Base-by-base conservation (phyloP, 805 yeast species). In the Pichia deserticola region DNA sequence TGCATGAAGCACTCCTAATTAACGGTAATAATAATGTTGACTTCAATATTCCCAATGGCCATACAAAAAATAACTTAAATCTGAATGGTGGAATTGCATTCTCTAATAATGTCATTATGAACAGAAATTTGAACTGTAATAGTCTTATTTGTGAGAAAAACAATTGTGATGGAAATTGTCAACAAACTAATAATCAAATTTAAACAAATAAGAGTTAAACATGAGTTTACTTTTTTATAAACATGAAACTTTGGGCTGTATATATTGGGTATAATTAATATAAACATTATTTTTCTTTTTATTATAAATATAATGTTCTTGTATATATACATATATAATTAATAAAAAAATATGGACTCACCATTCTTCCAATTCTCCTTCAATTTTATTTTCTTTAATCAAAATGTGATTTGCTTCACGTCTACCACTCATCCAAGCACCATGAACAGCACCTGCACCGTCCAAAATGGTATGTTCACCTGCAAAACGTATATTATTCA, bases 391-490 rank as follows among this genome's bases (percentile, higher is more conserved):
- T 20, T 60, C 30, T 40, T 54, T 55, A 3, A 49, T 47, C 15
- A 65, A 36, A 13, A 65, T 50, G 39, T 53, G 42, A n/a, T 51
- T 42, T 1, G 67, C 63, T 50, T 65, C 69, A n/a, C 68, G 53
- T 28, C 47, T 51, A 2, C 69, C 97, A 59, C 92, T 84, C 53
- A 72, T 70, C 79, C 87, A 88, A 0, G 96, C 96, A 0, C 96
- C 97, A 62, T 89, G 95, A 5, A 85, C 93, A 57, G 96, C 89
- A 0, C 97, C 97, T 13, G 89, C 85, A 7, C 95, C 96, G 56
- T 88, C 96, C 56, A 79, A 67, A 27, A 81, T 79, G 0, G 96
- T 85, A 63, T 89, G 96, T 61, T 89, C 97, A 7, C 97, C 97
- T 0, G 96, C 96, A 71, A 89, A 89, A 40, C 96, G 71, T 3